phyloP scores from a whole-genome alignment of 306 rosid species.

The Oxytropis ochrocephala region DNA sequence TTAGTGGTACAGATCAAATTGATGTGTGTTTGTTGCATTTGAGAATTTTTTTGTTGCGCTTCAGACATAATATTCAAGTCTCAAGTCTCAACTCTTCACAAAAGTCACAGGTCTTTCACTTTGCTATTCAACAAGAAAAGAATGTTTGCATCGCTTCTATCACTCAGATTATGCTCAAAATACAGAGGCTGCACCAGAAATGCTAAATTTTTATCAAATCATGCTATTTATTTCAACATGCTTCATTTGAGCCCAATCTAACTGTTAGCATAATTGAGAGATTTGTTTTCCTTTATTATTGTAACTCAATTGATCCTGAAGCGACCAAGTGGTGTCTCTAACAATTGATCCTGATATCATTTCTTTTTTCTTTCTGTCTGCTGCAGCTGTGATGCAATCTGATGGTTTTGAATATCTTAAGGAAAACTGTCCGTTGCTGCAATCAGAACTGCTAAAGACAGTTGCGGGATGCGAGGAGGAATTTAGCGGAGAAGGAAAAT shows the following conservation, averaged over 20 bases:
- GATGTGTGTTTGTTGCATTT: background rate
- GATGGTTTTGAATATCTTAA: constrained; percentile 90
- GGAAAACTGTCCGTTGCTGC: constrained; percentile 82
- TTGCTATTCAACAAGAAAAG: background rate
- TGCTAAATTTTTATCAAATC: background rate
- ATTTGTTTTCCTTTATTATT: too few species aligned
- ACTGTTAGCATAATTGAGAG: background rate
- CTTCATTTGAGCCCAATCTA: background rate
- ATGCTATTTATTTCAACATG: background rate
- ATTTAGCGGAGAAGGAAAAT: constrained; percentile 77
- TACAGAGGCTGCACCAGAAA: background rate
- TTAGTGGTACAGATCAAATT: background rate
- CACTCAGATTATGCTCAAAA: background rate
- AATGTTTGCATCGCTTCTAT: background rate
- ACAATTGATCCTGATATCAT: constrained; percentile 6
- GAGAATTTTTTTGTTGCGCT: background rate
- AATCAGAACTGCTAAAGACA: constrained; percentile 88
- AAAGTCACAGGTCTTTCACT: background rate
- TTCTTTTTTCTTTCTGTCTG: constrained; percentile 1
- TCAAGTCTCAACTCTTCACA: background rate
- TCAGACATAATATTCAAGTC: background rate
- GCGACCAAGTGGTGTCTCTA: background rate
- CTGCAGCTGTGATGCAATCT: constrained; percentile 93
- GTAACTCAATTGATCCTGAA: background rate
- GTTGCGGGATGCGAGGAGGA: constrained; percentile 93